phyloP scores from a whole-genome alignment of 768 basidiomycete species.

The Lactarius deliciosus region DNA sequence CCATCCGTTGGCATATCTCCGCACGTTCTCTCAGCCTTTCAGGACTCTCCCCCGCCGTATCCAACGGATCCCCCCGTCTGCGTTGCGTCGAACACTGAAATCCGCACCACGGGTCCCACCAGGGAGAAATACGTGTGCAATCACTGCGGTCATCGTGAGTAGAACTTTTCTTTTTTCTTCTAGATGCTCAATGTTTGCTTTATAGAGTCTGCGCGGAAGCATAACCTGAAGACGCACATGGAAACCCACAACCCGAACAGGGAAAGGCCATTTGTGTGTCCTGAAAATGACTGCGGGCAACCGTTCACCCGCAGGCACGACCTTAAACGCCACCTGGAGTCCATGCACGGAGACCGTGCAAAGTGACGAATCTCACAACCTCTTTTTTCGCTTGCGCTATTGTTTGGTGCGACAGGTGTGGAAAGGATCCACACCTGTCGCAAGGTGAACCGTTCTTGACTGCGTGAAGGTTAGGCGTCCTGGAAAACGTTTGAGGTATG shows the following conservation, averaged over 20 bases:
- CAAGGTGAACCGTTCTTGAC: background rate
- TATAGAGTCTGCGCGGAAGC: background rate
- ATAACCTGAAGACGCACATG: background rate
- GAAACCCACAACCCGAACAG: background rate
- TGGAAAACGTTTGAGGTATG: background rate
- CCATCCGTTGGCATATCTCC: background rate
- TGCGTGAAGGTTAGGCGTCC: background rate
- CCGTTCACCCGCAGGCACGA: background rate
- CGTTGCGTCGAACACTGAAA: background rate
- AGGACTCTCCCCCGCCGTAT: background rate
- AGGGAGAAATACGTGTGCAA: background rate
- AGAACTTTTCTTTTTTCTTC: background rate
- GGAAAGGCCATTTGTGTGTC: background rate
- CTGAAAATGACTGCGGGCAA: background rate
- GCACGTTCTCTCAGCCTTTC: background rate
- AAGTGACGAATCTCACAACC: background rate
- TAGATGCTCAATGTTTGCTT: background rate
- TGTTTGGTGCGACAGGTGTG: background rate
- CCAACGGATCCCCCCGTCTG: background rate
- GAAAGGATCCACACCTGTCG: background rate
- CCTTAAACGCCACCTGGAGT: background rate
- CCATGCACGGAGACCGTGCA: background rate
- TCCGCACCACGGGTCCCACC: background rate
- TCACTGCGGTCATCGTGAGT: background rate
- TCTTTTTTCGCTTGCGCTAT: background rate